Percentiles rank a stretch among this genome's conserved stretches.
phyloP scores from a whole-genome alignment of 225 moss, liverwort and hornwort species.

The Polytrichum formosum region DNA sequence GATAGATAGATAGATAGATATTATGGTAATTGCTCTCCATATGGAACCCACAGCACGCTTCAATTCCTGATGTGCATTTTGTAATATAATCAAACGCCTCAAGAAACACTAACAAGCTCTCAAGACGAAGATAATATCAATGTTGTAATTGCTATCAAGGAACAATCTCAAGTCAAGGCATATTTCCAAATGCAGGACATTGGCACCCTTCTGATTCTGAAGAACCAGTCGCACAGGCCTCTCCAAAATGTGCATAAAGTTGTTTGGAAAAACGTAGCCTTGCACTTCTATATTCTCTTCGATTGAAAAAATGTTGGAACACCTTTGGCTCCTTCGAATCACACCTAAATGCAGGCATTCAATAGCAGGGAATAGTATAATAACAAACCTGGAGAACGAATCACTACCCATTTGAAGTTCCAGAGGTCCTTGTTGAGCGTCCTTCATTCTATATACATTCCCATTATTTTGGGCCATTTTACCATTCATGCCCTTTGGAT shows the following conservation, averaged over 20 bases:
- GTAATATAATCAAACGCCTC: not conserved
- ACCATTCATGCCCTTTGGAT: not conserved
- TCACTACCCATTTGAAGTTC: slow-evolving; percentile 10
- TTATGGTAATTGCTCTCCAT: not conserved
- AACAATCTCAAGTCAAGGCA: not conserved
- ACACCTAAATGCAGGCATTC: not conserved
- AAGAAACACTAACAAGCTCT: not conserved
- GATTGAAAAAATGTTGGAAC: not conserved
- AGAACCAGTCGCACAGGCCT: not conserved
- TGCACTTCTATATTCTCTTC: not conserved
- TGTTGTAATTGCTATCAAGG: not conserved
- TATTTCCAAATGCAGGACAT: not conserved
- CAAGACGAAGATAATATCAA: not conserved
- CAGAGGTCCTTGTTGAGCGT: not conserved
- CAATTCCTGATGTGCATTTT: not conserved
- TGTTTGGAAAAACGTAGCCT: not conserved
- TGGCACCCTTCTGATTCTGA: no score
- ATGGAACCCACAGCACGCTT: not conserved
- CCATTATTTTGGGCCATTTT: not conserved
- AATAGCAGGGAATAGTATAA: not conserved
- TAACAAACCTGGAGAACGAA: slow-evolving; percentile 13
- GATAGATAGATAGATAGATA: no score
- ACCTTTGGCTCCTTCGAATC: not conserved
- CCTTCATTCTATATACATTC: not conserved
- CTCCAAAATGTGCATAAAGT: not conserved